Evolutionary conservation across 805 yeast species (phyloP), one percentile per base, ranked within the genome.

Genomic region (Teunomyces aglyptinius): DNA sequence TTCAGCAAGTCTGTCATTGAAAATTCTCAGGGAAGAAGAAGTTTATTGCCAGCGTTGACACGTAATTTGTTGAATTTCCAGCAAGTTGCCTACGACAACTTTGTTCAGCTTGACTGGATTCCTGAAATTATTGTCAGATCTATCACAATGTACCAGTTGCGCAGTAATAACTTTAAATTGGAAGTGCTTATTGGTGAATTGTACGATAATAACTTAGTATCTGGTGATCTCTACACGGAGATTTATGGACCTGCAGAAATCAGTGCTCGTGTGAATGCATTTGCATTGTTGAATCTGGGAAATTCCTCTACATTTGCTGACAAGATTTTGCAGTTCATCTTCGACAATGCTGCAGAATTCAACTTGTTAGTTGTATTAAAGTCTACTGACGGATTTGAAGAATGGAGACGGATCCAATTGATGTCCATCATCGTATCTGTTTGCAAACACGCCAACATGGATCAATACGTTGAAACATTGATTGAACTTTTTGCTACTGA

Each of bases 301-400:
- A 60, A 56, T 20, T 47, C 68, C 1, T 24, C 56, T 1, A 45
- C 40, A 1, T 69, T 70, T 58, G 72, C 71, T 0, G 41, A 44
- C 8, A 39, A 46, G 0, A 46, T 77, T 3, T 63, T 77, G 56
- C 53, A 62, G 1, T 66, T 49, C 48, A 63, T 81, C 15, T 47
- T 78, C 12, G 62, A 62, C 0, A 62, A 71, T 26, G 70, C 69
- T 10, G 60, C 57, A 3, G 59, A 61, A 6, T 75, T 71, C 51
- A 70, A 73, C 32, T 59, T 86, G 3, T 64, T 82, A 33, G 55
- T 59, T 1, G 84, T 86, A 2, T 55, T 66, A 26, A 81, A 77
- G 56, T 71, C 79, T 35, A 77, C 81, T 0, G 94, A 87, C 57
- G 86, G 88, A 0, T 67, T 67, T 6, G 96, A 88, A 59, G 94